These are phyloP conservation scores for Bretziella fagacearum DNA, from an alignment of 2,329 filamentous ascomycete genomes.

Conservation along the genomic window DNA sequence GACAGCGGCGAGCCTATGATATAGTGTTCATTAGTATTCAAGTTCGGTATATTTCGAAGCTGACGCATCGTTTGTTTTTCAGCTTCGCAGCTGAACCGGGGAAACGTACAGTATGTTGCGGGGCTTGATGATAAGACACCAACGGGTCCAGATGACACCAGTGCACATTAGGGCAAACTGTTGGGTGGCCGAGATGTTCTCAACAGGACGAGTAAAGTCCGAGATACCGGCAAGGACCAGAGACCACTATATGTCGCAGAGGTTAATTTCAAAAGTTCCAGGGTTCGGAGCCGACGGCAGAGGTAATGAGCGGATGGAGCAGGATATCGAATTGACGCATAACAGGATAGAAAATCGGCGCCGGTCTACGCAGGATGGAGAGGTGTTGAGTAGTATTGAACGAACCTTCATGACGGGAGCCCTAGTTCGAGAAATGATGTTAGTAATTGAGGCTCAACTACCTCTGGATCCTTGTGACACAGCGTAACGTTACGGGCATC, in stretches of 20 bases:
- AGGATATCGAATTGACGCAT: background rate
- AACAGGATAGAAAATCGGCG: background rate
- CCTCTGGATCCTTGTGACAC: constrained; percentile 6
- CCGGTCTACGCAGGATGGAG: background rate
- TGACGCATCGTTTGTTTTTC: too few relatives aligned
- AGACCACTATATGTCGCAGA: constrained; percentile 46
- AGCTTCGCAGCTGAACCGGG: background rate
- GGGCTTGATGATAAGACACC: constrained; percentile 95
- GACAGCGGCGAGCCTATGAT: constrained; percentile 62
- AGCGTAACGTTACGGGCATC: constrained; percentile 1
- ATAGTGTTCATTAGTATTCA: constrained; percentile 11
- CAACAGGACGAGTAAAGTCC: constrained; percentile 79
- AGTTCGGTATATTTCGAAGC: too few relatives aligned
- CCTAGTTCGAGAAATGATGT: constrained; percentile 34
- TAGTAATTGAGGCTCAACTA: constrained; percentile 15
- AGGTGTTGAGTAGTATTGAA: background rate
- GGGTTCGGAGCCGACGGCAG: background rate
- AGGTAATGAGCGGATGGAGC: background rate
- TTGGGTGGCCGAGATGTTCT: constrained; percentile 84
- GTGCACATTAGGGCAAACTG: constrained; percentile 82
- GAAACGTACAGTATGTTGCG: constrained; percentile 64
- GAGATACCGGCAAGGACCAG: constrained; percentile 83
- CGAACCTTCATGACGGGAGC: constrained; percentile 76
- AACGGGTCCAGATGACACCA: constrained; percentile 92
- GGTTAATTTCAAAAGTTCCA: background rate